Evolutionary conservation across 108 stramenopile genomes (phyloP).

Genomic region (Skeletonema costatum): DNA sequence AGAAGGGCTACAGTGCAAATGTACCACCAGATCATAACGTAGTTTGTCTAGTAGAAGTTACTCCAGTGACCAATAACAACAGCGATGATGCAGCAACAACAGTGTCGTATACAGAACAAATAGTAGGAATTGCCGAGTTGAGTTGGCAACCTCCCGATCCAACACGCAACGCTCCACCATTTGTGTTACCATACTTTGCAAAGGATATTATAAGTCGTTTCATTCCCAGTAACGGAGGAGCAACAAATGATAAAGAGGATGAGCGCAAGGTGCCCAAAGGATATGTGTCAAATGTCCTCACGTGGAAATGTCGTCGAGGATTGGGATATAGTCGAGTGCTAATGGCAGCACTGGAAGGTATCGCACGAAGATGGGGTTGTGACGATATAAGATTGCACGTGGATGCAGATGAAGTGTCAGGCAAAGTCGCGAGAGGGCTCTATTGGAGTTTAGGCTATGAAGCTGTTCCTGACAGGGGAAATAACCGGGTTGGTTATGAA

Average conservation of each 20-base stretch:
- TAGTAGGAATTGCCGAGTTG: slow-evolving; percentile 72
- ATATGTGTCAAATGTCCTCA: slow-evolving; percentile 69
- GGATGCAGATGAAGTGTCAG: slow-evolving; percentile 61
- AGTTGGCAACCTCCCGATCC: slow-evolving; percentile 68
- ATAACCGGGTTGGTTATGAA: slow-evolving; percentile 22
- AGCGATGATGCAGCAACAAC: neutral
- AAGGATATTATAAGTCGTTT: slow-evolving; percentile 41
- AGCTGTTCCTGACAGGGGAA: slow-evolving; percentile 40
- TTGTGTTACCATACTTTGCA: slow-evolving; percentile 53
- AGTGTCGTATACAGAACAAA: slow-evolving; percentile 21
- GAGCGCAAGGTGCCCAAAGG: slow-evolving; percentile 17
- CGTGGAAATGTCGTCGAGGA: slow-evolving; percentile 56
- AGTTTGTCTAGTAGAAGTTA: slow-evolving; percentile 41
- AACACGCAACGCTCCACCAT: slow-evolving; percentile 61
- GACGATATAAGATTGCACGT: slow-evolving; percentile 61
- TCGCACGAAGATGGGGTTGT: slow-evolving; percentile 65
- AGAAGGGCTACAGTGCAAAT: slow-evolving; percentile 26
- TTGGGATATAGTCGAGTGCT: slow-evolving; percentile 61
- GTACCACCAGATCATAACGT: slow-evolving; percentile 42
- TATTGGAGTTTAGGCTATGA: slow-evolving; percentile 63
- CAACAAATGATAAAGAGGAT: neutral
- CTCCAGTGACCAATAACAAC: neutral
- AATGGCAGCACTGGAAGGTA: slow-evolving; percentile 68
- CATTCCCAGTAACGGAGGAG: slow-evolving; percentile 86
- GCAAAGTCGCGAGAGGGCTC: slow-evolving; percentile 51